Evolutionary conservation across 2,329 filamentous ascomycete species (phyloP).

Genomic region (Mollisia scopiformis): DNA sequence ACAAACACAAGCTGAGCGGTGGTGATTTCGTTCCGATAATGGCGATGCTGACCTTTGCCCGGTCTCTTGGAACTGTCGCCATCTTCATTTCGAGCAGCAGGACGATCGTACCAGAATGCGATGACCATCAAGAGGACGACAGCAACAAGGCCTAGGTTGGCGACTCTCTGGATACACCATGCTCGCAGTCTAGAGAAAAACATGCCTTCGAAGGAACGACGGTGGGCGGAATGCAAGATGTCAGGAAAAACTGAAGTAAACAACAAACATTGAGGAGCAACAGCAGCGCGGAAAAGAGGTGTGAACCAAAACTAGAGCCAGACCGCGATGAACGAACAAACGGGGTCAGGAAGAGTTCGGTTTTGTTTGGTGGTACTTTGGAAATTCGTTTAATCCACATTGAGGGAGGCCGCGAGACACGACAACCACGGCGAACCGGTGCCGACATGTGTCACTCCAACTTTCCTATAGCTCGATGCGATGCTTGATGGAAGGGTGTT

Average conservation of each 20-base stretch:
- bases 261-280: background rate
- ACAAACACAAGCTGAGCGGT: constrained; percentile 49
- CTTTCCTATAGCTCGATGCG: no score
- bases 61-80: background rate
- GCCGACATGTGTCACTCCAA: background rate
- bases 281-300: no score
- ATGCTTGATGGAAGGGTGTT: no score
- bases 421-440: background rate
- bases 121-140: constrained; percentile 17
- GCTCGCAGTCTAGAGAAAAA: constrained; percentile 8
- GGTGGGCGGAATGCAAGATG: background rate
- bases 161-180: constrained; percentile 21
- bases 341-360: background rate
- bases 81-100: background rate
- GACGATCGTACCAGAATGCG: constrained; percentile 16
- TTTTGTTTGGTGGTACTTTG: background rate
- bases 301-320: background rate
- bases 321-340: background rate
- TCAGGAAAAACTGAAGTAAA: background rate
- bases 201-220: background rate
- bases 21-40: constrained; percentile 5
- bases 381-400: background rate
- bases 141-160: constrained; percentile 17
- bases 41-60: constrained; percentile 4
- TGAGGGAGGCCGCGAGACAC: background rate